A percentile compares a stretch with the other conserved stretches of the same genome.
Conservation (phyloP, 1,139 yeast species). For the Candida anutae region DNA sequence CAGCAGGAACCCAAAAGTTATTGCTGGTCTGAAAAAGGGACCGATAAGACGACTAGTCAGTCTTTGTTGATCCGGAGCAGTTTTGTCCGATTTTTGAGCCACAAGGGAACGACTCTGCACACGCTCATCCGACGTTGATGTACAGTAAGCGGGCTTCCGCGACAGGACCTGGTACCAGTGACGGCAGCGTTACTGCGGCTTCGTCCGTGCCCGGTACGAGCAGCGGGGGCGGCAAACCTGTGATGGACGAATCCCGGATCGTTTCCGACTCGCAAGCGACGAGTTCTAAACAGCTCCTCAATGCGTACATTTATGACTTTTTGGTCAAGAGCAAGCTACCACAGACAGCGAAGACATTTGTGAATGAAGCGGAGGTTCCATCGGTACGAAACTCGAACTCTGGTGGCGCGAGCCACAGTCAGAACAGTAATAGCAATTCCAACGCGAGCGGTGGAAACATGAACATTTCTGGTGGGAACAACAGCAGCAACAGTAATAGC, state of each 20-base stretch:
- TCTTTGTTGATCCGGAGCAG: too few relatives aligned
- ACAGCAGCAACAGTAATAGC: background rate
- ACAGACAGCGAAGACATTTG: conserved; percentile 66
- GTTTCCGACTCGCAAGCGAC: conserved; percentile 45
- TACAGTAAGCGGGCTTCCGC: too few relatives aligned
- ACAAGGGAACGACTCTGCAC: too few relatives aligned
- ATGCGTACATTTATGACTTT: conserved; percentile 84
- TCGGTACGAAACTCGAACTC: conserved; percentile 7
- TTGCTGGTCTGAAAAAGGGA: too few relatives aligned
- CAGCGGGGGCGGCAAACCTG: too few relatives aligned
- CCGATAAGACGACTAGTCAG: too few relatives aligned
- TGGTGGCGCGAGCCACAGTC: background rate
- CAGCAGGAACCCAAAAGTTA: too few relatives aligned
- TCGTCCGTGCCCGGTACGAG: too few relatives aligned
- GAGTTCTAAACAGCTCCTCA: conserved; percentile 59
- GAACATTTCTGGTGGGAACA: background rate
- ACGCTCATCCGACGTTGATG: too few relatives aligned
- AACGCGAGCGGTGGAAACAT: background rate
- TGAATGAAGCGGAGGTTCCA: conserved; percentile 62
- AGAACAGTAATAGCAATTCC: background rate
- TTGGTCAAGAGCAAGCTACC: conserved; percentile 64
- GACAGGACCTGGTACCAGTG: conserved; percentile 2
- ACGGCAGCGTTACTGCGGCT: too few relatives aligned
- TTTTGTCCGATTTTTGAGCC: too few relatives aligned
- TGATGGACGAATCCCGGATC: conserved; percentile 17